Base-by-base conservation (phyloP, 1,284 basidiomycete species). In the Gymnopus androsaceus region DNA sequence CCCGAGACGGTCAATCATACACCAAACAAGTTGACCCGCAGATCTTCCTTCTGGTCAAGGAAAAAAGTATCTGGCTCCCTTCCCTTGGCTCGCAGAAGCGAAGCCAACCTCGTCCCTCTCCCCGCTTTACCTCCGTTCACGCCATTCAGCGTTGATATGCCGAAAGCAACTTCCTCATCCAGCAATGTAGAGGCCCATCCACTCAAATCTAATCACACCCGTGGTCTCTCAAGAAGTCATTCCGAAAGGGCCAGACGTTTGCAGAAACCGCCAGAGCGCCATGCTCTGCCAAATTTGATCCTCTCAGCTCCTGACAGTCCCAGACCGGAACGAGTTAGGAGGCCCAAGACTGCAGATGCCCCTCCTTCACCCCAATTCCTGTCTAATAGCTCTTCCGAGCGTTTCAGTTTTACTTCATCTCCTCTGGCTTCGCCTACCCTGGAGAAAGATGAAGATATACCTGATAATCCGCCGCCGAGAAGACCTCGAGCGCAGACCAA, bases 401-500 rank as follows among this genome's bases (percentile, higher is more conserved):
- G 47, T 25, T 17, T 19, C 19, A 9, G 47, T 25, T 45, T 58
- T 36, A 57, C 53, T 61, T 40, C 58, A 45, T 67, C 65, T 15
- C 60, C 58, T 44, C 60, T 58, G 28, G 59, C 58, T 19, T 60
- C 54, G 17, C 65, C 55, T 57, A 59, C 52, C 34, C 44, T 55
- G 33, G 56, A 60, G 37, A 55, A 34, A 17, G 21, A 44, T 50
- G 40, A 59, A 25, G 17, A 59, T 57, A 0, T 28, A 17, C 17
- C n/a, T 14, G 46, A 40, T 21, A 19, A 8, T 8, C 21, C 37
- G 17, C 48, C 31, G 6, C 66, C 44, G 9, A 46, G 67, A 23
- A 77, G 84, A 54, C 79, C 77, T 42, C 84, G 85, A 30, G 79
- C 86, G 38, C 79, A 82, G 48, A 87, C 87, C n/a, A 88, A 86